Evolutionary conservation across 1,284 basidiomycete genomes (phyloP), one percentile per base, ranked within the genome.

Genomic region (Microbotryum saponariae): DNA sequence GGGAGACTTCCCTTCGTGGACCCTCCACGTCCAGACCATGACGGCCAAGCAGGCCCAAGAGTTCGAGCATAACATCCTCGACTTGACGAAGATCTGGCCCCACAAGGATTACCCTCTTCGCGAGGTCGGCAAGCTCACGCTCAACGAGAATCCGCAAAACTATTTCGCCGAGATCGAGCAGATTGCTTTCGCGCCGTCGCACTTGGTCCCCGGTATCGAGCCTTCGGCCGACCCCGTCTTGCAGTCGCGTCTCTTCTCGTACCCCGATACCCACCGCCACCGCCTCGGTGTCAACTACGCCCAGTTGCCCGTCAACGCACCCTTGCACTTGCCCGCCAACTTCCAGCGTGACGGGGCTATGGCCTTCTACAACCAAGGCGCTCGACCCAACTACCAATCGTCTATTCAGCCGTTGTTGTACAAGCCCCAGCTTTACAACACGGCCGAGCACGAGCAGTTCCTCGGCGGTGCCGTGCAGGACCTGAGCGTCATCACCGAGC

Each of bases 211-310:
- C 2, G 93, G 91, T 74, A 83, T 92, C 71, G 92, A 94, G 79
- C 82, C 90, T 44, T 86, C 87, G 20, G 83, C 85, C 45, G 92
- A 96, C 77, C 92, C 92, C 20, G 88, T 96, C 64, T 81, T 96
- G 66, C 92, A 96, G 76, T 87, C 87, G 31, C 88, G 92, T 65
- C 82, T 96, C 48, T 96, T 94, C 84, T 90, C 89, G 12, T 97
- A 97, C 81, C 89, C 91, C 6, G 92, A 96, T 76, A 89, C 92
- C 8, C 91, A 94, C 76, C 85, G 90, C 64, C 76, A 78, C 64
- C 74, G 78, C 73, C 83, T 91, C 51, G 89, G 90, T 46, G 71
- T 77, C 63, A 96, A 96, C 81, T 93, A 94, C 79, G 76, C 85
- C 72, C 89, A 94, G 74, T 79, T 97, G 16, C 91, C 91, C 6